A percentile compares a stretch with the other conserved stretches of the same genome.
phyloP scores from a whole-genome alignment of 1,284 basidiomycete species.

The Afroboletus lepidellus region DNA sequence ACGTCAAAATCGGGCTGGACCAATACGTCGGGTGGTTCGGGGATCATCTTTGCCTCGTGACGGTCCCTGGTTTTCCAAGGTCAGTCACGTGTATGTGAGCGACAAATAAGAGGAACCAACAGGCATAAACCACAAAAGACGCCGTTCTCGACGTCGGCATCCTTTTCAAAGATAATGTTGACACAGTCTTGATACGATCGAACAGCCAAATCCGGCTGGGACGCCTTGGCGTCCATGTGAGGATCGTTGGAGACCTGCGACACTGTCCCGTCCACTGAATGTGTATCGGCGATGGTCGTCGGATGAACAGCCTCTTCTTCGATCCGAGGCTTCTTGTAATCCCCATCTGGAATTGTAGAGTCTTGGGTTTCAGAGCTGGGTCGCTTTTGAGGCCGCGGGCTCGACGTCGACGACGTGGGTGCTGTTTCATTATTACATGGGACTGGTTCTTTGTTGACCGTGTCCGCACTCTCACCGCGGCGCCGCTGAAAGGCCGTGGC shows the following conservation, averaged over 20 bases:
- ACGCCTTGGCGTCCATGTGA: conserved; percentile 2
- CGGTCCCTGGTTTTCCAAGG: conserved; percentile 31
- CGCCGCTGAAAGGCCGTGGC: neutral
- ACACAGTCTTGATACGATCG: conserved; percentile 43
- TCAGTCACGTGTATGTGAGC: neutral
- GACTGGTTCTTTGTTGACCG: neutral
- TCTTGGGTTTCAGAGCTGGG: conserved; percentile 13
- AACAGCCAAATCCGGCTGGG: conserved; percentile 5
- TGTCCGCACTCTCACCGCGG: neutral
- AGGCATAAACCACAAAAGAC: conserved; percentile 50
- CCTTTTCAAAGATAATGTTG: conserved; percentile 44
- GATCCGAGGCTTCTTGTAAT: conserved; percentile 22
- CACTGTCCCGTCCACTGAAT: neutral
- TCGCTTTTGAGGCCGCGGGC: conserved; percentile 19
- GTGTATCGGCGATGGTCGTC: neutral
- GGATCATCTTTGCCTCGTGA: conserved; percentile 26
- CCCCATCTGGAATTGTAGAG: conserved; percentile 6
- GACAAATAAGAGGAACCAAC: conserved; percentile 37
- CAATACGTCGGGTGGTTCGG: conserved; percentile 34
- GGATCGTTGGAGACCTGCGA: neutral
- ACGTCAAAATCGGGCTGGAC: conserved; percentile 28
- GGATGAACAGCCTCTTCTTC: conserved; percentile 7
- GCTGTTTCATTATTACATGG: neutral
- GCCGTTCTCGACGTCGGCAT: conserved; percentile 37
- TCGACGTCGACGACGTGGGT: neutral